Conservation (phyloP, 345 rosid species). For the Eucalyptus marginata region DNA sequence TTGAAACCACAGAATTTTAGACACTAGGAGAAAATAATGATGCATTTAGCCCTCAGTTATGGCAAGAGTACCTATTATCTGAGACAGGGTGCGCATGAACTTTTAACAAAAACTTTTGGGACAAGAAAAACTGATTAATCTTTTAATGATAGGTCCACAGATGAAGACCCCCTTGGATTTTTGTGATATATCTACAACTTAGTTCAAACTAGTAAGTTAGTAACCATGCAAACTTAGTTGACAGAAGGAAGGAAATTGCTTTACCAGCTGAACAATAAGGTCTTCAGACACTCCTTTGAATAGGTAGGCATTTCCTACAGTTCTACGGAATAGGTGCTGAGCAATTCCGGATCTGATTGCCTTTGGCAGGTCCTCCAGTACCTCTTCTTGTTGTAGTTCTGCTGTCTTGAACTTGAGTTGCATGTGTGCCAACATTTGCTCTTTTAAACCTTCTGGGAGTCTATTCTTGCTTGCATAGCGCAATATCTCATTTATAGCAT, state of each 20-base stretch:
- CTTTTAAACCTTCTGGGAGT: conserved; percentile 72
- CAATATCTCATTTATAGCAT: conserved; percentile 61
- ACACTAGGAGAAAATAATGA: not conserved
- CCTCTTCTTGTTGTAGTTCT: conserved; percentile 79
- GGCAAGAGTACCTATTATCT: not conserved
- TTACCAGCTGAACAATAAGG: conserved; percentile 68
- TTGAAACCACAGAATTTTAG: not conserved
- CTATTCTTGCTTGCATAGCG: conserved; percentile 70
- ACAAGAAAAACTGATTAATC: not conserved
- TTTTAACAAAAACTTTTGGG: not conserved
- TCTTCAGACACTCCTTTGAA: conserved; percentile 68
- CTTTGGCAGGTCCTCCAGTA: conserved; percentile 73
- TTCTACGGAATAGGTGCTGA: conserved; percentile 56
- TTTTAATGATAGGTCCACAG: not conserved
- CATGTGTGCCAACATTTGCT: conserved; percentile 91
- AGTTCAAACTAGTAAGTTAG: not conserved
- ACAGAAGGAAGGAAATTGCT: not conserved
- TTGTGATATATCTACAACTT: not conserved
- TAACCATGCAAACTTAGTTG: not conserved
- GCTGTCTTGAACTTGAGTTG: conserved; percentile 88
- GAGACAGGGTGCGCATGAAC: not conserved
- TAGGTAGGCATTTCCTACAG: conserved; percentile 50
- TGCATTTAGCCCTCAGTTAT: not conserved
- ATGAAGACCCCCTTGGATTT: not conserved
- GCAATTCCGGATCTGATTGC: conserved; percentile 83